phyloP scores from a whole-genome alignment of 2,329 filamentous ascomycete species.

The Xylaria sp. region DNA sequence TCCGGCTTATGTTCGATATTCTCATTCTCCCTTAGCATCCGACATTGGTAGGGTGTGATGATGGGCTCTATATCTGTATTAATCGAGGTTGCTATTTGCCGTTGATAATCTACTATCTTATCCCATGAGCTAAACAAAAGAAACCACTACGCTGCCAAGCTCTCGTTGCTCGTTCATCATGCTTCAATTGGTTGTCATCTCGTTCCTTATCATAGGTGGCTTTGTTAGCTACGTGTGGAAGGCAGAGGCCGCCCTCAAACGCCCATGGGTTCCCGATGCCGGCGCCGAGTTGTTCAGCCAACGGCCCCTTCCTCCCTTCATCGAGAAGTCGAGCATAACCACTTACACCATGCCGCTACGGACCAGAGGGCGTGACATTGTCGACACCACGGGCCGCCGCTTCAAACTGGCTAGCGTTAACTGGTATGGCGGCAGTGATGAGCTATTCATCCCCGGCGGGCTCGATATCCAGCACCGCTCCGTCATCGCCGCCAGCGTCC shows the following conservation, averaged over 20 bases:
- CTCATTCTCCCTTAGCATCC: conserved; percentile 6
- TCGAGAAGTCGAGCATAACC: conserved; percentile 56
- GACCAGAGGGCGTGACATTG: conserved; percentile 68
- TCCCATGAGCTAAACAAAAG: conserved; percentile 5
- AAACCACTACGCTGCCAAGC: background rate
- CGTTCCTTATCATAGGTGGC: conserved; percentile 52
- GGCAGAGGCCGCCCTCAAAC: conserved; percentile 56
- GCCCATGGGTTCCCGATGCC: conserved; percentile 63
- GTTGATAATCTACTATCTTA: conserved; percentile 13
- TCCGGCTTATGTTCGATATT: conserved; percentile 7
- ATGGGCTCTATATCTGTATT: conserved; percentile 29
- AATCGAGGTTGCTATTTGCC: conserved; percentile 29
- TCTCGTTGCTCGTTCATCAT: conserved; percentile 36
- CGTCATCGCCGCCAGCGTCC: conserved; percentile 69
- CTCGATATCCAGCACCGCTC: conserved; percentile 71
- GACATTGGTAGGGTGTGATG: conserved; percentile 21
- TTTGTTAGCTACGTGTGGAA: conserved; percentile 58
- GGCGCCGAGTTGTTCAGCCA: conserved; percentile 60
- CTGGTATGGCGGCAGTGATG: conserved; percentile 77
- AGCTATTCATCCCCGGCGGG: conserved; percentile 72
- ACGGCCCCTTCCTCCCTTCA: conserved; percentile 59
- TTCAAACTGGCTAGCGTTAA: conserved; percentile 74
- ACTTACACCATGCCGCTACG: conserved; percentile 67
- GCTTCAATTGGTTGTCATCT: conserved; percentile 53
- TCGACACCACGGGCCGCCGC: conserved; percentile 66